Evolutionary conservation across 2,329 filamentous ascomycete genomes (phyloP), one percentile per base, ranked within the genome.

Genomic region (Grosmannia penicillata): DNA sequence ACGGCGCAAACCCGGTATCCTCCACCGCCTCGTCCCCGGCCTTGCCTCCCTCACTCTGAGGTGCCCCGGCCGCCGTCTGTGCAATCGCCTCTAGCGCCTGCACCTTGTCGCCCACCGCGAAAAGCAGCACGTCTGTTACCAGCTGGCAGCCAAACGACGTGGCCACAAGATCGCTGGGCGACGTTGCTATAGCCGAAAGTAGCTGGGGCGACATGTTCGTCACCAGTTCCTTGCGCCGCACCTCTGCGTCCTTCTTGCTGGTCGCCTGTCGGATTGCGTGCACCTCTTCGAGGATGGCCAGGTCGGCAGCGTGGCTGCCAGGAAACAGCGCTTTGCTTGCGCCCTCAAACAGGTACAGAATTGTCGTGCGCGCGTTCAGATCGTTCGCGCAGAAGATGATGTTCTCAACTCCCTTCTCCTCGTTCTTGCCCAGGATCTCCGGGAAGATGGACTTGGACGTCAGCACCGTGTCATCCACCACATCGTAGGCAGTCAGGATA

Each of bases 391-490:
- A 60, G 32, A 68, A 68, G 17, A 82, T 59, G 36, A 85, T 63
- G 44, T 79, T 80, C 47, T 80, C 71, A 3, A 69, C 62, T 25
- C 75, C 65, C 40, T 69, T 68, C 39, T 77, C 66, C 19, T 70
- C 66, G 43, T 76, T 73, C 51, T 83, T 82, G 45, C 78, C 82
- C 15, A 95, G 61, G 11, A 98, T 66, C 57, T 96, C 89, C 0
- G 83, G 70, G 58, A 94, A 85, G 47, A 98, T 82, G 24, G 82
- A 70, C 62, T 93, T 96, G 36, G 77, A 70, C 4, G 77, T 83
- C 52, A 94, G 68, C 47, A 93, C 87, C 9, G 91, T 98, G 56
- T 98, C 91, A 50, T 98, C 91, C 35, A 94, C 77, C 35, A 94
- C 78, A 51, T 96, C 91, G 54, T 87, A 86, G 1, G 85, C 84